Evolutionary conservation across 225 moss, liverwort and hornwort species (phyloP).

Genomic region (Bryum argenteum): DNA sequence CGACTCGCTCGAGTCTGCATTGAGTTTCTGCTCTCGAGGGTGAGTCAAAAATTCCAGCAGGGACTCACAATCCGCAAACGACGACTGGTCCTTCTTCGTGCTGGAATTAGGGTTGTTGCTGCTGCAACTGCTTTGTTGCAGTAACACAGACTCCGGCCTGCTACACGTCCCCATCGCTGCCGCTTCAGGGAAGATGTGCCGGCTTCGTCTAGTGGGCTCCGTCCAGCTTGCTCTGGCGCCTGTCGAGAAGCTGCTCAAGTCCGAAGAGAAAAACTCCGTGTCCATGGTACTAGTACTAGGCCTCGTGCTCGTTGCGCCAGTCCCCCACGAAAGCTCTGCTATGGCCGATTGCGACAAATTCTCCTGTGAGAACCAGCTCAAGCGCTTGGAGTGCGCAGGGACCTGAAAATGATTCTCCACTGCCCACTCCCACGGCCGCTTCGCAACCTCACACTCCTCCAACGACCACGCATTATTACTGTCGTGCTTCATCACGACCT

Average conservation of each 20-base stretch:
- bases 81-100: conserved; percentile 7
- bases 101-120: conserved; percentile 9
- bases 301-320: background rate
- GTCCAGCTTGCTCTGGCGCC: conserved; percentile 25
- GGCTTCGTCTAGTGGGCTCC: conserved; percentile 20
- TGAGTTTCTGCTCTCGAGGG: background rate
- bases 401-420: background rate
- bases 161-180: conserved; percentile 39
- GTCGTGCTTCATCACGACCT: conserved; percentile 46
- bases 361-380: conserved; percentile 38
- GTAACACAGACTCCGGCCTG: conserved; percentile 12
- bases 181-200: conserved; percentile 39
- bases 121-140: background rate
- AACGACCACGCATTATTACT: conserved; percentile 6
- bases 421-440: no score
- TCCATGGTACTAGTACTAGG: background rate
- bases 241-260: conserved; percentile 17
- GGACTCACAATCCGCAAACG: background rate
- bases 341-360: conserved; percentile 24
- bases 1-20: conserved; percentile 6
- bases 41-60: conserved; percentile 26
- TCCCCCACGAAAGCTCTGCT: conserved; percentile 31
- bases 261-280: conserved; percentile 19
- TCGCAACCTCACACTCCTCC: background rate
- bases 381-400: conserved; percentile 24